These are phyloP conservation scores for Colletotrichum sp. DNA, from an alignment of 2,329 filamentous ascomycete genomes.

Conservation along the genomic window DNA sequence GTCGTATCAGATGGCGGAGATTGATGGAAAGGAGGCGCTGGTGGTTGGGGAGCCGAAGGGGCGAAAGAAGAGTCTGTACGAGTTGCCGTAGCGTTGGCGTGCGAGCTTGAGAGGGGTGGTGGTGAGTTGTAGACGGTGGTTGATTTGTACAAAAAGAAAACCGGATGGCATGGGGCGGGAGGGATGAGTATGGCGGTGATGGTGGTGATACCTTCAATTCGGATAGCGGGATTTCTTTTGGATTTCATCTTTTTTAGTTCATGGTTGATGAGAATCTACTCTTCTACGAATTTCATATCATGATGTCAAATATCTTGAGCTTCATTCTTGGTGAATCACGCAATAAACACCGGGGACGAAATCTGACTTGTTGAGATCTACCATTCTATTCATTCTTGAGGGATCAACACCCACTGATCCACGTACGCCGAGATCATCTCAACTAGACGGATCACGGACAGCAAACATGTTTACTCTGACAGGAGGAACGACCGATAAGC, in stretches of 20 bases:
- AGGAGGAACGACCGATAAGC: neutral
- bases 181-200: neutral
- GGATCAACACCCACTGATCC: neutral
- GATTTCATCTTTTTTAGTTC: neutral
- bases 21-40: conserved; percentile 13
- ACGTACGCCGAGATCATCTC: neutral
- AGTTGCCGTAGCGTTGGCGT: conserved; percentile 1
- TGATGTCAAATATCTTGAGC: neutral
- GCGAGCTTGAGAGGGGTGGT: neutral
- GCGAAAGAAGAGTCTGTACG: conserved; percentile 14
- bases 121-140: neutral
- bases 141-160: neutral
- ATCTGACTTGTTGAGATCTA: neutral
- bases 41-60: neutral
- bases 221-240: neutral
- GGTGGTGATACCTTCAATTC: conserved; percentile 5
- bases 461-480: neutral
- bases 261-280: conserved; percentile 2
- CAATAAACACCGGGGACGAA: neutral
- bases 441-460: neutral
- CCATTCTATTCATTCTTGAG: fast-evolving
- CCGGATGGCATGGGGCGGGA: neutral
- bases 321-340: neutral
- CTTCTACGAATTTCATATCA: neutral
- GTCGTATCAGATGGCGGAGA: conserved; percentile 12